Conservation (phyloP, 768 basidiomycete species). For the Lactifluus piperatus region DNA sequence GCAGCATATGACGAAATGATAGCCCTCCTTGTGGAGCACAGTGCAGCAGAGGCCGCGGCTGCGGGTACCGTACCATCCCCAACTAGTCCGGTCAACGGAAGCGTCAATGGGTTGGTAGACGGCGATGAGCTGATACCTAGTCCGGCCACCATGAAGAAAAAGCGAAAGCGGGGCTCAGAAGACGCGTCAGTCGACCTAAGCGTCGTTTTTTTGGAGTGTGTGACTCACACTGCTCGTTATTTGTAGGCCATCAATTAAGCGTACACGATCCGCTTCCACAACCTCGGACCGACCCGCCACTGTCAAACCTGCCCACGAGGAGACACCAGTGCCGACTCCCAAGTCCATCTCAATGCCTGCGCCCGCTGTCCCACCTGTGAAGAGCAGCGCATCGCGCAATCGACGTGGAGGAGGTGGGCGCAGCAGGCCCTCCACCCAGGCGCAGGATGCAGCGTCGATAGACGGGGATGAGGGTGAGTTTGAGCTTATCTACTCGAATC, state of each 20-base stretch:
- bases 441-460: constrained; percentile 26
- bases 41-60: constrained; percentile 66
- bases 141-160: constrained; percentile 41
- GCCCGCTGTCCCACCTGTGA: constrained; percentile 22
- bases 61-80: constrained; percentile 43
- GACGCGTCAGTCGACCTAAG: constrained; percentile 44
- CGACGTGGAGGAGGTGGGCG: constrained; percentile 24
- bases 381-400: constrained; percentile 22
- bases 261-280: constrained; percentile 67
- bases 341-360: constrained; percentile 20
- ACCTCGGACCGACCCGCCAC: constrained; percentile 49
- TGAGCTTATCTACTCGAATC: constrained; percentile 17
- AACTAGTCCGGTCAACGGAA: constrained; percentile 28
- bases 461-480: constrained; percentile 63
- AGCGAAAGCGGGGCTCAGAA: constrained; percentile 70
- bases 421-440: constrained; percentile 25
- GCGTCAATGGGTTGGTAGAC: constrained; percentile 33
- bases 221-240: constrained; percentile 7
- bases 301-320: constrained; percentile 34
- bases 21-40: constrained; percentile 44
- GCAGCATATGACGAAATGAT: constrained; percentile 78
- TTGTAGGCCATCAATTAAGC: constrained; percentile 50
- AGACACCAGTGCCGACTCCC: constrained; percentile 30
- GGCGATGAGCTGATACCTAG: constrained; percentile 41
- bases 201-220: constrained; percentile 1